Evolutionary conservation across 306 rosid species (phyloP).

Genomic region (Luffa acutangula): DNA sequence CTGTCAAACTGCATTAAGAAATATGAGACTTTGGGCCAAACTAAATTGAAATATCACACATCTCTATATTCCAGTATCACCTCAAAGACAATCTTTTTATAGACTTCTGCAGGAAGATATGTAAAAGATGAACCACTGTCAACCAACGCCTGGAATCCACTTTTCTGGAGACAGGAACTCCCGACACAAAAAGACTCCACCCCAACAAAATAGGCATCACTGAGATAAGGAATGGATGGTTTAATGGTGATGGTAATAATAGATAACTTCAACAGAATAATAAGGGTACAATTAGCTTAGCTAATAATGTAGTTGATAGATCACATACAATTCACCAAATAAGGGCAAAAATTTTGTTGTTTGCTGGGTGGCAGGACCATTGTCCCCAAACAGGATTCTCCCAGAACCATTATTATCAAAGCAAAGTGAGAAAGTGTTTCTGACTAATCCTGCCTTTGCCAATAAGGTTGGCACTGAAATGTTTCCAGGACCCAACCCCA

Average conservation of each 20-base stretch:
- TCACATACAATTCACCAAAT: constrained; percentile 32
- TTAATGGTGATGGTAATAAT: neutral
- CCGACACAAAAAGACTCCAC: constrained; percentile 45
- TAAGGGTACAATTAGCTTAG: neutral
- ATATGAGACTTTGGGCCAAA: neutral
- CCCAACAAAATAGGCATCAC: constrained; percentile 29
- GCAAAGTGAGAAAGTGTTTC: constrained; percentile 46
- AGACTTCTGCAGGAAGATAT: constrained; percentile 37
- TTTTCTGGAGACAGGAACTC: constrained; percentile 36
- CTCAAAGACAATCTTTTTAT: constrained; percentile 32
- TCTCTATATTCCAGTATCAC: constrained; percentile 12
- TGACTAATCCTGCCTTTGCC: constrained; percentile 46
- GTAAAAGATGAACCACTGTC: constrained; percentile 57
- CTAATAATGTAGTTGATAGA: neutral
- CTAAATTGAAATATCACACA: neutral
- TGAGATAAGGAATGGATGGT: constrained; percentile 14
- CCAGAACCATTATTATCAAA: constrained; percentile 42
- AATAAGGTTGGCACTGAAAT: constrained; percentile 55
- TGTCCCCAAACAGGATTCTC: constrained; percentile 56
- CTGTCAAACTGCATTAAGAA: constrained; percentile 46
- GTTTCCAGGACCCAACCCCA: constrained; percentile 61
- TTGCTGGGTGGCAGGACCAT: constrained; percentile 35
- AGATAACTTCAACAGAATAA: neutral
- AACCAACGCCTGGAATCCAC: constrained; percentile 30
- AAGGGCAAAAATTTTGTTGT: constrained; percentile 38